Percentiles rank a stretch among this genome's conserved stretches.
Conservation (phyloP, 2,329 filamentous ascomycete genomes). For the Teratosphaeria destructans region DNA sequence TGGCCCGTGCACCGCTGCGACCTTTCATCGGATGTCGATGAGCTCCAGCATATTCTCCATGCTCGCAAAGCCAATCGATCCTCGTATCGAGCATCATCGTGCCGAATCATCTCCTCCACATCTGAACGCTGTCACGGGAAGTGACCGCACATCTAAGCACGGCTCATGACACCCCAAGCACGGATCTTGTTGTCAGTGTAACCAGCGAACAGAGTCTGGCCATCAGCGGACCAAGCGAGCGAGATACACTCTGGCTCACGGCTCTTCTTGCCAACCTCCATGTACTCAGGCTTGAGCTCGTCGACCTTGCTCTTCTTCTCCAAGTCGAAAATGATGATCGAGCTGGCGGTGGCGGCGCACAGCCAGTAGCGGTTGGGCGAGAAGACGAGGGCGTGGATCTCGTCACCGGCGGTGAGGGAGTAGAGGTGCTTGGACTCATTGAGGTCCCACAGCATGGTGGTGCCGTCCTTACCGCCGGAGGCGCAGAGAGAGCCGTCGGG, state of each 20-base stretch:
- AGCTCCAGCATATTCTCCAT: slow-evolving; percentile 11
- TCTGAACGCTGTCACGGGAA: not conserved
- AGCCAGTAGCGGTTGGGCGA: slow-evolving; percentile 99
- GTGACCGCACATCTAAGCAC: slow-evolving; percentile 37
- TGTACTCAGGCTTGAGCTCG: slow-evolving; percentile 97
- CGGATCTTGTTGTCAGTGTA: slow-evolving; percentile 99
- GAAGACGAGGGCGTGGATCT: slow-evolving; percentile 99
- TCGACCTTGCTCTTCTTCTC: slow-evolving; percentile 99
- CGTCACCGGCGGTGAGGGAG: slow-evolving; percentile 97
- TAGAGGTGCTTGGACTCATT: slow-evolving; percentile 99
- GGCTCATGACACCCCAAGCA: slow-evolving; percentile 94
- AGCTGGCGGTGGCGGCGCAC: slow-evolving; percentile 91
- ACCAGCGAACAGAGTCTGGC: slow-evolving; percentile 97
- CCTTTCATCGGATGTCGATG: slow-evolving; percentile 26
- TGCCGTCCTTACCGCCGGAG: slow-evolving; percentile 98
- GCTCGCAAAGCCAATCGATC: slow-evolving; percentile 17
- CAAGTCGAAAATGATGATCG: slow-evolving; percentile 99
- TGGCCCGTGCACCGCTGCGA: slow-evolving; percentile 24
- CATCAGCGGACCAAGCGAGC: slow-evolving; percentile 95
- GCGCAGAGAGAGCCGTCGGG: slow-evolving; percentile 98
- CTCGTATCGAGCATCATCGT: slow-evolving; percentile 30
- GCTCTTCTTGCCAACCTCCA: slow-evolving; percentile 96
- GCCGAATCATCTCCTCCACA: slow-evolving; percentile 12
- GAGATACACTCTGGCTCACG: slow-evolving; percentile 96
- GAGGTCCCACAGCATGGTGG: slow-evolving; percentile 99